Evolutionary conservation across 108 stramenopile species (phyloP).

Genomic region (Nitzschia sp.): DNA sequence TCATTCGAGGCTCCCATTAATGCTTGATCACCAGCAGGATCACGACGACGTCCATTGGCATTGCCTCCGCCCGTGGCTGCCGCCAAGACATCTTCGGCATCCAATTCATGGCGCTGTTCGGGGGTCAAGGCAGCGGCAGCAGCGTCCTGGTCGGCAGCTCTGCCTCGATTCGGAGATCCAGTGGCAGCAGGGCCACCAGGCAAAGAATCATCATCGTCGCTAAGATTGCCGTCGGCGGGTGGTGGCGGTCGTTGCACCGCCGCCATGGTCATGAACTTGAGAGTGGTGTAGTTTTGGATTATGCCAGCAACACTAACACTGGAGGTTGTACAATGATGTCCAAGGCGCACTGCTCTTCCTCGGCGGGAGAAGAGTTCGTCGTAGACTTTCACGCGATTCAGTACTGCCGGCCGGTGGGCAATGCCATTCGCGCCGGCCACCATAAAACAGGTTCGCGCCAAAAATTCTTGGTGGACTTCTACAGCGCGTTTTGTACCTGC

Average conservation of each 20-base stretch:
- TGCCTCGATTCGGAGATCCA: background rate
- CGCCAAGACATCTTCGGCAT: background rate
- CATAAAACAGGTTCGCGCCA: too few species aligned
- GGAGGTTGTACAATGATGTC: too few species aligned
- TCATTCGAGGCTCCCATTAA: constrained; percentile 64
- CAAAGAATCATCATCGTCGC: background rate
- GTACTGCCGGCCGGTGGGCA: too few species aligned
- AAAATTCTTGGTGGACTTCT: too few species aligned
- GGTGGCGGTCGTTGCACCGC: too few species aligned
- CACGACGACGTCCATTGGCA: constrained; percentile 10
- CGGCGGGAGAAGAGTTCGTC: too few species aligned
- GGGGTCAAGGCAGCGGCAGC: constrained; percentile 1
- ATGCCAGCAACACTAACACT: too few species aligned
- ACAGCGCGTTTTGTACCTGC: too few species aligned
- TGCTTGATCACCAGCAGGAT: constrained; percentile 58
- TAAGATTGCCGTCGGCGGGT: background rate
- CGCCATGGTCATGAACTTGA: background rate
- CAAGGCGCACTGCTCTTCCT: too few species aligned
- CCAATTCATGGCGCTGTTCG: background rate
- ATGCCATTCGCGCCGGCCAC: too few species aligned
- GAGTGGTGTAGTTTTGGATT: too few species aligned
- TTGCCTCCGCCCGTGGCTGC: background rate
- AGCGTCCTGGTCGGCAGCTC: background rate
- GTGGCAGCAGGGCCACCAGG: background rate
- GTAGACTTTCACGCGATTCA: too few species aligned